A percentile compares a stretch with the other conserved stretches of the same genome.
Conservation (phyloP, 2,329 filamentous ascomycete species). For the Coniochaeta pulveracea region DNA sequence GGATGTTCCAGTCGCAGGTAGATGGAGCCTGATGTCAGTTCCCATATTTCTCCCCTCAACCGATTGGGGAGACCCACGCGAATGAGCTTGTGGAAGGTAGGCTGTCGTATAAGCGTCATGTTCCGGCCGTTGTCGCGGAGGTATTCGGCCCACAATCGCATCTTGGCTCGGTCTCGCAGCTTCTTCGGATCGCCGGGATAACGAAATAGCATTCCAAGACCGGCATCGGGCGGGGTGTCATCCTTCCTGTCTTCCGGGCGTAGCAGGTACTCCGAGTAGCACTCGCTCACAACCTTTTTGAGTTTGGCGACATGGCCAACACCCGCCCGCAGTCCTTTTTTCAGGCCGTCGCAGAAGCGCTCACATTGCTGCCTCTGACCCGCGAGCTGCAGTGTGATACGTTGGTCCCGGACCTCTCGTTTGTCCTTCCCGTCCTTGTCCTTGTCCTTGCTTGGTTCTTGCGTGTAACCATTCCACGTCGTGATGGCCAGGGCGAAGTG, state of each 20-base stretch:
- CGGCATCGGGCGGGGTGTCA: constrained; percentile 72
- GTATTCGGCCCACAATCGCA: constrained; percentile 96
- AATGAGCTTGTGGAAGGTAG: constrained; percentile 95
- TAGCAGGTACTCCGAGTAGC: constrained; percentile 81
- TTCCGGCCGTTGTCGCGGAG: constrained; percentile 91
- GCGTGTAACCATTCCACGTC: constrained; percentile 73
- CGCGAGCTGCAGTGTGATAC: constrained; percentile 83
- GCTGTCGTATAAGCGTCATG: constrained; percentile 82
- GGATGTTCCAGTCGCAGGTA: constrained; percentile 82
- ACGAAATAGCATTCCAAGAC: constrained; percentile 80
- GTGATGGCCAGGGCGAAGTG: constrained; percentile 90
- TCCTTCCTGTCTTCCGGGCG: constrained; percentile 52
- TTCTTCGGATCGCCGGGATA: constrained; percentile 95
- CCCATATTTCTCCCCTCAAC: constrained; percentile 89
- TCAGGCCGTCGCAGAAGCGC: constrained; percentile 90
- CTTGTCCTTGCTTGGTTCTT: constrained; percentile 42
- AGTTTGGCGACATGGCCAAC: constrained; percentile 83
- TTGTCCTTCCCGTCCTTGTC: constrained; percentile 28
- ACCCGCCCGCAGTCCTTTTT: constrained; percentile 75
- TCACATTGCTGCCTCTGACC: constrained; percentile 85
- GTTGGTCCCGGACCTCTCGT: constrained; percentile 49
- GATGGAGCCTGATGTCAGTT: constrained; percentile 82
- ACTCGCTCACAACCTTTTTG: constrained; percentile 67
- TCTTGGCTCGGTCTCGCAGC: constrained; percentile 88
- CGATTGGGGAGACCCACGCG: constrained; percentile 90